Evolutionary conservation across 192 early-diverging fungal species (phyloP), one percentile per base, ranked within the genome.

Genomic region (Linnemannia elongata): DNA sequence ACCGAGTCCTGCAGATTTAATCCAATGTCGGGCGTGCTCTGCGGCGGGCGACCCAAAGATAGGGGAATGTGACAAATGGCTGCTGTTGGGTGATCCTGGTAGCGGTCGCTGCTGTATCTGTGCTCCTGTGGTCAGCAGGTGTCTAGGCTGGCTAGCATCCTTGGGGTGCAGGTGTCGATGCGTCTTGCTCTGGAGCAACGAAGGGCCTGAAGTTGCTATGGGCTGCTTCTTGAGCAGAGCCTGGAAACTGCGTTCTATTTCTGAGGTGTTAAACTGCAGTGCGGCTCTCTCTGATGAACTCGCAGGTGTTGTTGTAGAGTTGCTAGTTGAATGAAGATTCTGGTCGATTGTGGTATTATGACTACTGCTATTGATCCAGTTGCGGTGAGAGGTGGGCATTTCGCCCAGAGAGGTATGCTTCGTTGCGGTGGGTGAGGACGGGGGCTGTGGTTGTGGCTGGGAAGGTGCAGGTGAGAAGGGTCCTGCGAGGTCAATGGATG

Each of bases 141-240:
- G 76, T 13, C 77, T 63, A 13, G 82, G 73, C 42, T 79, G 76
- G 49, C 18, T 52, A 22, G 49, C 47, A 24, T 70, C 33, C n/a
- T 76, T 75, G 66, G 74, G 78, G 12, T 69, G 74, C 0, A 55
- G 68, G 35, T 70, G 42, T 41, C 79, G 30, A 17, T 35, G 74
- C 27, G 20, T 39, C 44, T 68, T 74, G 42, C 78, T 36, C 12
- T 80, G 69, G 33, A 86, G 49, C 17, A 86, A 39, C 5, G 79
- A 55, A 6, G 75, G 83, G 5, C 83, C 79, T 30, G 45, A 7
- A 6, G 74, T 77, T 3, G 78, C 83, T 6, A 86, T 38, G 27
- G 83, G 83, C 38, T 86, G 83, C 47, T 86, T 86, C 63, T 77
- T 86, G 24, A 86, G 79, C 47, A 86, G 33, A 20, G 78, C 75